Evolutionary conservation across 306 rosid genomes (phyloP).

Genomic region (Glycine latifolia): DNA sequence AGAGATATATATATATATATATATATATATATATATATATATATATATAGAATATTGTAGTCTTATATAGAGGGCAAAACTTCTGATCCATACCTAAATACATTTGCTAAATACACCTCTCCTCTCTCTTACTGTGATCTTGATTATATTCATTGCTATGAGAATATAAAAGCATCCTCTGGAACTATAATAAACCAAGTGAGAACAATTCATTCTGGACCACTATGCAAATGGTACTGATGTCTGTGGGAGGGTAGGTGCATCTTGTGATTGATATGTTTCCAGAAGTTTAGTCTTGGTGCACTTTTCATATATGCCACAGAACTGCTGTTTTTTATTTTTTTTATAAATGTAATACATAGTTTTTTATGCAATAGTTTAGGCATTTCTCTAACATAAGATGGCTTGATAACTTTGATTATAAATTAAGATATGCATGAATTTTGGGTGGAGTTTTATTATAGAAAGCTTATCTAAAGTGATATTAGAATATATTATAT

Average conservation of each 20-base stretch:
- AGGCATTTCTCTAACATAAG: not conserved
- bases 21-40: no score
- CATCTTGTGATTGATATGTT: conserved; percentile 23
- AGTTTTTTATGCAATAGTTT: not conserved
- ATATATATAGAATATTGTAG: no score
- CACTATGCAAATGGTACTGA: not conserved
- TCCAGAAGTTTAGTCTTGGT: not conserved
- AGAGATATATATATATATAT: no score
- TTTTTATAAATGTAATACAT: not conserved
- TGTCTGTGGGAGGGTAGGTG: not conserved
- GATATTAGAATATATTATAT: no score
- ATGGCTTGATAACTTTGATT: not conserved
- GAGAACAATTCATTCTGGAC: conserved; percentile 3
- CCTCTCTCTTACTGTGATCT: not conserved
- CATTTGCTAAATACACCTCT: no score
- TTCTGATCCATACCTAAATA: no score
- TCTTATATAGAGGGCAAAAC: no score
- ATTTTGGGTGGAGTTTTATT: no score
- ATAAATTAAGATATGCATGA: no score
- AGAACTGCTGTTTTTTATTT: not conserved
- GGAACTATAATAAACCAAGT: not conserved
- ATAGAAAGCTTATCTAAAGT: no score
- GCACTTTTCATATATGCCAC: not conserved
- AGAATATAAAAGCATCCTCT: conserved; percentile 5
- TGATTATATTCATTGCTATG: not conserved